A percentile compares a stretch with the other conserved stretches of the same genome.
These are phyloP conservation scores for Blastosporella zonata DNA, from an alignment of 1,284 basidiomycete species.

Conservation along the genomic window DNA sequence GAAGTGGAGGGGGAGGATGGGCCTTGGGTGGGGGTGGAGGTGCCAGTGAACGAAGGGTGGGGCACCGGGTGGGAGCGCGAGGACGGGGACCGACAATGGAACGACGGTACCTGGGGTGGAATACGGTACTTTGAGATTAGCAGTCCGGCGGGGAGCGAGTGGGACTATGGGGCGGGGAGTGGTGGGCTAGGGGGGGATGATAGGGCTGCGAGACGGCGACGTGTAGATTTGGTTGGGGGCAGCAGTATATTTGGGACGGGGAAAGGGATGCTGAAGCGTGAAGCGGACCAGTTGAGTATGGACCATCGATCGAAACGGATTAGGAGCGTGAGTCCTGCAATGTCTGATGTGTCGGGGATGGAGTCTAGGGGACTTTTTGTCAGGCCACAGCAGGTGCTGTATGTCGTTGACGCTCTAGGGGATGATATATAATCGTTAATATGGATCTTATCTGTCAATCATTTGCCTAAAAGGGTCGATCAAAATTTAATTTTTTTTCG, in stretches of 20 bases:
- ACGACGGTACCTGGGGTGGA: conserved; percentile 79
- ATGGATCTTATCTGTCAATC: too few species aligned
- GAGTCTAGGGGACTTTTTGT: conserved; percentile 78
- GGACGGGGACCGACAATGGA: conserved; percentile 55
- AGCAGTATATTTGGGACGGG: conserved; percentile 25
- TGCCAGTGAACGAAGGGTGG: conserved; percentile 50
- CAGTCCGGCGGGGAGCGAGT: conserved; percentile 45
- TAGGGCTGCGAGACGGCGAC: conserved; percentile 42
- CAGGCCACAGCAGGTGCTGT: conserved; percentile 76
- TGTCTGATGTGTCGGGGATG: conserved; percentile 56
- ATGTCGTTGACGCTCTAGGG: conserved; percentile 72
- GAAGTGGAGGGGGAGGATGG: conserved; percentile 76
- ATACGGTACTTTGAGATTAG: conserved; percentile 79
- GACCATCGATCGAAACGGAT: conserved; percentile 60
- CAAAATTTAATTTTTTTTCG: too few species aligned
- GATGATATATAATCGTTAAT: conserved; percentile 38
- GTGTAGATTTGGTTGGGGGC: conserved; percentile 35
- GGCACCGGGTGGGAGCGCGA: conserved; percentile 38
- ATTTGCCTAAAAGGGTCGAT: too few species aligned
- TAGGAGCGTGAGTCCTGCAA: conserved; percentile 66
- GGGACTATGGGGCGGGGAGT: conserved; percentile 47
- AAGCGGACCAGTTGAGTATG: conserved; percentile 60
- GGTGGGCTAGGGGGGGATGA: conserved; percentile 29
- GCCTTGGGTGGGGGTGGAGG: conserved; percentile 91
- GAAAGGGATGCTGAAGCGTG: conserved; percentile 47